These are phyloP conservation scores for Gnaphalium uliginosum DNA, from an alignment of 129 eudicot species.

Conservation along the genomic window DNA sequence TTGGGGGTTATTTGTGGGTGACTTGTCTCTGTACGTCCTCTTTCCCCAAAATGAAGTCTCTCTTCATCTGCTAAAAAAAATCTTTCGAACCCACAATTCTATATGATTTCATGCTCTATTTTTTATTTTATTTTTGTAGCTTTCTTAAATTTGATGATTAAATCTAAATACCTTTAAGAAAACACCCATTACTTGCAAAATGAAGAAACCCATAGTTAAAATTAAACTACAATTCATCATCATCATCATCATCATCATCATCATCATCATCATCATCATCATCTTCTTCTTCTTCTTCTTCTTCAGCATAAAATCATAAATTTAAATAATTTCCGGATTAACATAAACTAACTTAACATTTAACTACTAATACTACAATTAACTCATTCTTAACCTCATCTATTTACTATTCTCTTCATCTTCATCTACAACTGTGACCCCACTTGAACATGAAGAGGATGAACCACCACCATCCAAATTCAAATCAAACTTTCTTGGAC, in stretches of 20 bases:
- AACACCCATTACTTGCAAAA: not conserved
- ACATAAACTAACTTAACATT: not conserved
- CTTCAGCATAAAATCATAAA: not conserved
- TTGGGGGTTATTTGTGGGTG: slow-evolving; percentile 24
- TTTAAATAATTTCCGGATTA: slow-evolving; percentile 14
- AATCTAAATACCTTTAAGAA: not conserved
- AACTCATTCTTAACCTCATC: slow-evolving; percentile 14
- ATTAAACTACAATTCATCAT: not conserved
- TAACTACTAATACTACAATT: slow-evolving; percentile 12
- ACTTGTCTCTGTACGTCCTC: slow-evolving; percentile 11
- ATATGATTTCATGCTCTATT: not conserved
- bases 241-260: too few relatives aligned
- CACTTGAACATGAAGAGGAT: slow-evolving; percentile 81
- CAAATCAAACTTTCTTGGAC: slow-evolving; percentile 37
- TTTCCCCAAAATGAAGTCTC: slow-evolving; percentile 21
- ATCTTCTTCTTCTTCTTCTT: not conserved
- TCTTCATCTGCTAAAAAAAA: not conserved
- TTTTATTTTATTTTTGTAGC: not conserved
- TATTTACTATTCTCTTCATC: slow-evolving; percentile 63
- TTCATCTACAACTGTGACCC: slow-evolving; percentile 69
- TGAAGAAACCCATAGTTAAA: not conserved
- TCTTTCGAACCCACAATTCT: slow-evolving; percentile 1
- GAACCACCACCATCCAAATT: slow-evolving; percentile 36
- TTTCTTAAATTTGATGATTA: too few relatives aligned
- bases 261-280: slow-evolving; percentile 17